Evolutionary conservation across 2,329 filamentous ascomycete genomes (phyloP), one percentile per base, ranked within the genome.

Genomic region (Truncatella angustata): DNA sequence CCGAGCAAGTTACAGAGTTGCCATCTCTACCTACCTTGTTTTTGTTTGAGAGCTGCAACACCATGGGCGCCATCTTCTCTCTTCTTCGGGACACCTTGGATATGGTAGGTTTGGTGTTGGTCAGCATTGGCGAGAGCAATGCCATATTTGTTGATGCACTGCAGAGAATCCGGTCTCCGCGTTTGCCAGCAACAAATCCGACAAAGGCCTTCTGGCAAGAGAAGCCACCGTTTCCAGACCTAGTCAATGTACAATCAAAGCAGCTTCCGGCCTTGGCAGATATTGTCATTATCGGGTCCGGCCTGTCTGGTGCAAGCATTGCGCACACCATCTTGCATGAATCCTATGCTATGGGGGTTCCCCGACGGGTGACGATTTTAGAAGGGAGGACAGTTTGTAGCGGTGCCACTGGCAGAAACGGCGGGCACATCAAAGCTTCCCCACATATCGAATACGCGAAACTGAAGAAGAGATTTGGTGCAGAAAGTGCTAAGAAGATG

Each of bases 391-490:
- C 4, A 23, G 52, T 7, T 10, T 18, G 12, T 10, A 54, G 23
- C 20, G 43, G 50, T 20, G 52, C 14, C 9, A 46, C 12, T 34
- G 51, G 39, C 45, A 39, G 18, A 26, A 46, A 28, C 30, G 42
- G 21, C 34, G 42, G 50, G 26, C 36, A 37, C 30, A 12, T 21
- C 14, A 35, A 21, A 30, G 30, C 12, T 47, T 45, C 14, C 12
- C 14, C 43, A 6, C 14, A 26, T 39, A 30, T 50, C 23, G 50
- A 34, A 9, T 30, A 26, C 14, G 35, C 42, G 30, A 32, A 28
- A 12, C 50, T 39, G 26, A 12, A 18, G 28, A 47, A 39, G 16
- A 52, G 20, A 18, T 21, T 16, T 18, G 30, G 20, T 20, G 7
- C 4, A 23, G 37, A 36, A 12, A 44, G 6, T 5, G 36, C 51